A percentile compares a stretch with the other conserved stretches of the same genome.
Conservation (phyloP, 1,284 basidiomycete species). For the Coniophora puteana region DNA sequence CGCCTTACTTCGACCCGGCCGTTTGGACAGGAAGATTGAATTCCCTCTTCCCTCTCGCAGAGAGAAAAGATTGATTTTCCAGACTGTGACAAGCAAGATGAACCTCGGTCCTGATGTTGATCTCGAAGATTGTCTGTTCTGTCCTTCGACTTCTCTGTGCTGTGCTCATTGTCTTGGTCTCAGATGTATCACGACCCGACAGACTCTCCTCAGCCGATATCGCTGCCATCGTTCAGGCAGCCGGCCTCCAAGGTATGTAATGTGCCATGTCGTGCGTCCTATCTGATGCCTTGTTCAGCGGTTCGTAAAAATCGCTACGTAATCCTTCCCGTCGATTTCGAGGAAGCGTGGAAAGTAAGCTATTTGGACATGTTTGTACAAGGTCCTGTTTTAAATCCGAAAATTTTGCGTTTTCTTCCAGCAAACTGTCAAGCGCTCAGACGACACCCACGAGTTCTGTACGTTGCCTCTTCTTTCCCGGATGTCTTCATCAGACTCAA, state of each 20-base stretch:
- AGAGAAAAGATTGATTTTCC: slow-evolving; percentile 98
- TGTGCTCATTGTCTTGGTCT: slow-evolving; percentile 2
- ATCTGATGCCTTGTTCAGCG: slow-evolving; percentile 44
- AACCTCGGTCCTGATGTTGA: slow-evolving; percentile 98
- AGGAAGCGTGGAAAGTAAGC: slow-evolving; percentile 97
- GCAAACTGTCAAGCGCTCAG: slow-evolving; percentile 91
- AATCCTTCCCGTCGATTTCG: slow-evolving; percentile 96
- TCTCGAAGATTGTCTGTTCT: slow-evolving; percentile 86
- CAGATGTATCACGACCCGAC: slow-evolving; percentile 96
- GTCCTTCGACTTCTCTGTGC: neutral
- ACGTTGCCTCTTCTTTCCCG: slow-evolving; percentile 30
- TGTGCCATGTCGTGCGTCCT: neutral
- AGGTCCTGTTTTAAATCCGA: slow-evolving; percentile 32
- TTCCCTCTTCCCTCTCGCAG: slow-evolving; percentile 94
- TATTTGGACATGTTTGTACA: slow-evolving; percentile 40
- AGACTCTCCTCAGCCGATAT: slow-evolving; percentile 96
- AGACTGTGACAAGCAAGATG: slow-evolving; percentile 97
- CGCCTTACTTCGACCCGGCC: slow-evolving; percentile 94
- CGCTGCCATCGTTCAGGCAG: slow-evolving; percentile 93
- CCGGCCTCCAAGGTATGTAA: slow-evolving; percentile 86
- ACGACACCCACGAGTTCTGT: slow-evolving; percentile 97
- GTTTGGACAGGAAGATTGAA: slow-evolving; percentile 98
- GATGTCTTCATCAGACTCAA: slow-evolving; percentile 2
- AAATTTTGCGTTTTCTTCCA: slow-evolving; percentile 37
- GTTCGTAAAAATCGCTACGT: slow-evolving; percentile 98